A percentile compares a stretch with the other conserved stretches of the same genome.
phyloP scores from a whole-genome alignment of 2,329 filamentous ascomycete genomes.

The Ramularia endophylla region DNA sequence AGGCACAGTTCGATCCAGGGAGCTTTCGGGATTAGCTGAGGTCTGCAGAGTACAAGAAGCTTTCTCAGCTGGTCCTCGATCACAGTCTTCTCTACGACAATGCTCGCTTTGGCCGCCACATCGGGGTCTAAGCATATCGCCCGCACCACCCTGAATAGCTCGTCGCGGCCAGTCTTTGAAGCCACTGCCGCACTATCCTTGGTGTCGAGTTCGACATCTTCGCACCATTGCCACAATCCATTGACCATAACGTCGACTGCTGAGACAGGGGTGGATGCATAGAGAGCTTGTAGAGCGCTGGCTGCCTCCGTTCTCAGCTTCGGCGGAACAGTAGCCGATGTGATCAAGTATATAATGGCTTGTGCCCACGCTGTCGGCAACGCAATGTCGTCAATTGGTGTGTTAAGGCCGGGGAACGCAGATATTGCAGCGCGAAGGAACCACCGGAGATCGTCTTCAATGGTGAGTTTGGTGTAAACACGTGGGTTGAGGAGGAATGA shows the following conservation, averaged over 20 bases:
- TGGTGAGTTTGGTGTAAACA: conserved; percentile 72
- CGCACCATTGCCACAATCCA: conserved; percentile 76
- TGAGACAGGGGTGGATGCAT: conserved; percentile 52
- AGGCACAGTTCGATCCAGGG: conserved; percentile 90
- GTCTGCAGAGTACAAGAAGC: conserved; percentile 70
- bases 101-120: conserved; percentile 42
- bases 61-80: conserved; percentile 68
- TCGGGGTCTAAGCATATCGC: conserved; percentile 57
- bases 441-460: conserved; percentile 74
- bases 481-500: conserved; percentile 82
- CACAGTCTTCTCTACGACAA: conserved; percentile 41
- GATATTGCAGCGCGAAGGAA: conserved; percentile 63
- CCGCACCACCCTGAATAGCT: conserved; percentile 56
- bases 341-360: conserved; percentile 72
- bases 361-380: conserved; percentile 61
- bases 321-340: conserved; percentile 55
- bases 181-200: conserved; percentile 68
- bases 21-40: conserved; percentile 67
- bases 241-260: conserved; percentile 56
- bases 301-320: conserved; percentile 59
- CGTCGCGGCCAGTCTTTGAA: conserved; percentile 58
- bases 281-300: conserved; percentile 57
- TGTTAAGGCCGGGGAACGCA: conserved; percentile 37
- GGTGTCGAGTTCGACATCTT: conserved; percentile 60
- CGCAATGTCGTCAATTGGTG: conserved; percentile 35